These are phyloP conservation scores for Musa troglodytarum DNA, from an alignment of 176 grass and related monocot genomes.

Conservation along the genomic window DNA sequence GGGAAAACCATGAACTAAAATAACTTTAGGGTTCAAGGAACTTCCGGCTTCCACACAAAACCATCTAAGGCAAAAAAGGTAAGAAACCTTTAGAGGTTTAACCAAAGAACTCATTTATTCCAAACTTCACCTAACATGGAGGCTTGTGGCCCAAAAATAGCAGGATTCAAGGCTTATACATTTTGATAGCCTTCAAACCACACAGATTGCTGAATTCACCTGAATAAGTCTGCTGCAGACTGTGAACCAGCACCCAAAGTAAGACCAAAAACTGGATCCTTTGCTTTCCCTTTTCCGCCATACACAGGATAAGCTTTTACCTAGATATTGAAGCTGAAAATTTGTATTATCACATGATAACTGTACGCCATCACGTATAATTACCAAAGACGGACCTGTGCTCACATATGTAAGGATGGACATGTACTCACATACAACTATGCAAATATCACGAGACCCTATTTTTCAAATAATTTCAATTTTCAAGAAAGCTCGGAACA, in stretches of 20 bases:
- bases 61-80: slow-evolving; percentile 46
- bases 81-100: slow-evolving; percentile 3
- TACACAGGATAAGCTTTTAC: slow-evolving; percentile 74
- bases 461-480: neutral
- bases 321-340: slow-evolving; percentile 23
- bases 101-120: slow-evolving; percentile 6
- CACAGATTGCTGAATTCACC: slow-evolving; percentile 56
- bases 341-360: slow-evolving; percentile 1
- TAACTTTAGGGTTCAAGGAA: slow-evolving; percentile 54
- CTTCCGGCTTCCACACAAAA: slow-evolving; percentile 70
- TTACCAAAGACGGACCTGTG: neutral
- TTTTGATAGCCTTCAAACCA: slow-evolving; percentile 36
- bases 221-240: slow-evolving; percentile 66
- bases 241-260: slow-evolving; percentile 78
- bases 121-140: slow-evolving; percentile 20
- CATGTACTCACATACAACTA: neutral
- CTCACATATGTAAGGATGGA: neutral
- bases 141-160: slow-evolving; percentile 21
- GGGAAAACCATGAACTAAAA: slow-evolving; percentile 85
- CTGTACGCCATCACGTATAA: neutral
- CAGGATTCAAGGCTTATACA: slow-evolving; percentile 18
- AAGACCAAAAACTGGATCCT: slow-evolving; percentile 91
- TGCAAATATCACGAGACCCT: neutral
- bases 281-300: slow-evolving; percentile 76
- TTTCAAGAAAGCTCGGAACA: neutral